Evolutionary conservation across 192 early-diverging fungal species (phyloP).

Genomic region (Entomortierella parvispora): DNA sequence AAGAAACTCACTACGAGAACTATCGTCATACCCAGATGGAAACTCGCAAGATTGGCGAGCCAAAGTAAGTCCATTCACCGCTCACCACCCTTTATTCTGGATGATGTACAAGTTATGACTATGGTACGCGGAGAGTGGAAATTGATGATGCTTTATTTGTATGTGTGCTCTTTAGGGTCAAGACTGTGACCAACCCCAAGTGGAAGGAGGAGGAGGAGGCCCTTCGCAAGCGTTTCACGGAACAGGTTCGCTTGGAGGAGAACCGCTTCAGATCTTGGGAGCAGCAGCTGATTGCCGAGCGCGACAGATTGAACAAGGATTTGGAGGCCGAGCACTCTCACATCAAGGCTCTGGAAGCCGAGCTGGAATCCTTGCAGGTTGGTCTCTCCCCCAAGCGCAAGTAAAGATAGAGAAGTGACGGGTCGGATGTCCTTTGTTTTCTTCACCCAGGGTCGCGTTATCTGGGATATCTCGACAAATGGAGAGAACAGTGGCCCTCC

Average conservation of each 20-base stretch:
- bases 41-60: constrained; percentile 86
- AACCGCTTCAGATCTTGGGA: constrained; percentile 99
- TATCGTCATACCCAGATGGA: constrained; percentile 89
- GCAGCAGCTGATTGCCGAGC: constrained; percentile 94
- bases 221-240: constrained; percentile 95
- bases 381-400: constrained; percentile 52
- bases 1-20: constrained; percentile 95
- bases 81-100: no score
- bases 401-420: constrained; percentile 12
- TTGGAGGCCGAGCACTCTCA: constrained; percentile 93
- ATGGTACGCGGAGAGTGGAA: not conserved
- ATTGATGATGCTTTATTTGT: not conserved
- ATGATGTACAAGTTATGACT: not conserved
- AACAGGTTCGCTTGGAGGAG: constrained; percentile 97
- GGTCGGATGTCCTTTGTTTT: not conserved
- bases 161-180: no score
- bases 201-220: constrained; percentile 99
- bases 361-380: constrained; percentile 67
- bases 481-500: no score
- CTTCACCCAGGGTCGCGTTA: no score
- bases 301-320: constrained; percentile 98
- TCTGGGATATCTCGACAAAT: no score
- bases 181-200: constrained; percentile 86
- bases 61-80: constrained; percentile 59
- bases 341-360: constrained; percentile 93